These are phyloP conservation scores for Saccharomycopsis fibuligera DNA, from an alignment of 805 yeast species.

Conservation along the genomic window DNA sequence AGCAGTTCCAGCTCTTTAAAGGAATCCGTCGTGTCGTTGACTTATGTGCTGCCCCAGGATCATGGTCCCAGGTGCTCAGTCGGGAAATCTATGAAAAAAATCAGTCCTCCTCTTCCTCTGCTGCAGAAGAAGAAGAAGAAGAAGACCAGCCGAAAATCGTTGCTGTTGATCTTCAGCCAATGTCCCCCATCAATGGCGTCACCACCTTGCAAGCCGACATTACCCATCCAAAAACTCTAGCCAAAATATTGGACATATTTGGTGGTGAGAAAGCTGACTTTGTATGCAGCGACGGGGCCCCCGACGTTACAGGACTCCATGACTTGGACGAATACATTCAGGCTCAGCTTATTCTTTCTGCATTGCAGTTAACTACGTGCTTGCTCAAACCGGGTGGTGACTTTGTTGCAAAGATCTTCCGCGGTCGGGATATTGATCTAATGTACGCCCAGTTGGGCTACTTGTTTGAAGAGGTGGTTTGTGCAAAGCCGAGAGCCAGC, in stretches of 20 bases:
- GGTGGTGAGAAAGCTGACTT: constrained; percentile 93
- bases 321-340: constrained; percentile 96
- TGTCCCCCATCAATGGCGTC: constrained; percentile 93
- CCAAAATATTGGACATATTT: constrained; percentile 68
- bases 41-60: constrained; percentile 97
- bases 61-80: constrained; percentile 95
- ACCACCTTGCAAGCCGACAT: constrained; percentile 92
- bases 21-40: constrained; percentile 81
- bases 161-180: constrained; percentile 94
- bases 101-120: constrained; percentile 26
- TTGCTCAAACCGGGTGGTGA: constrained; percentile 83
- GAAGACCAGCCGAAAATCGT: constrained; percentile 67
- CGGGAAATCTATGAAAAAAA: constrained; percentile 49
- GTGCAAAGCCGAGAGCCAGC: constrained; percentile 95
- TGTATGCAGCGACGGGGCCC: constrained; percentile 97
- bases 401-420: constrained; percentile 91
- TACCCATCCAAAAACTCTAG: constrained; percentile 88
- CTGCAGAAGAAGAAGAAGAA: no score
- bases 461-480: constrained; percentile 77
- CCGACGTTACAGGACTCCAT: constrained; percentile 96
- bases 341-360: constrained; percentile 88
- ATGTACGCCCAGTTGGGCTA: constrained; percentile 88
- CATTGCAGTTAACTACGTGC: constrained; percentile 86
- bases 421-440: constrained; percentile 93
- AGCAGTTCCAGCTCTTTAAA: constrained; percentile 76